Evolutionary conservation across 768 basidiomycete species (phyloP).

Genomic region (Lentinus brumalis): DNA sequence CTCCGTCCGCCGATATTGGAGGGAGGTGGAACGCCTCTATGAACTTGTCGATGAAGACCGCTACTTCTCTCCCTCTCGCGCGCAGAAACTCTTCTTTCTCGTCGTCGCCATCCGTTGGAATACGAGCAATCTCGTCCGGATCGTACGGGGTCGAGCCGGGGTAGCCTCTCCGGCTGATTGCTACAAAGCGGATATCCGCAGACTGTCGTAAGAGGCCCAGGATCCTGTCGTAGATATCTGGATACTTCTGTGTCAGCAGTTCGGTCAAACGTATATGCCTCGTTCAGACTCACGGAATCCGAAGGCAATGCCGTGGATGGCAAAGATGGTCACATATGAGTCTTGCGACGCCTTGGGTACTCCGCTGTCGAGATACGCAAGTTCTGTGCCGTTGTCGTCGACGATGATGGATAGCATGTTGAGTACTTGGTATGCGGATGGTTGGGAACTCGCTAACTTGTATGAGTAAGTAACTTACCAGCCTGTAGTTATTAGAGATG

Average conservation of each 20-base stretch:
- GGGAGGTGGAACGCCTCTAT: slow-evolving; percentile 1
- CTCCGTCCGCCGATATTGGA: background rate
- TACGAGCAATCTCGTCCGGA: slow-evolving; percentile 9
- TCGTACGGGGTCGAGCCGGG: slow-evolving; percentile 27
- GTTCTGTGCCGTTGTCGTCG: background rate
- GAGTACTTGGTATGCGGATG: background rate
- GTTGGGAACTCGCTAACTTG: no score
- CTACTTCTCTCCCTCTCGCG: slow-evolving; percentile 27
- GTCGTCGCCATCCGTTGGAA: slow-evolving; percentile 8
- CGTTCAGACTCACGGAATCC: background rate
- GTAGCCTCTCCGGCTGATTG: slow-evolving; percentile 27
- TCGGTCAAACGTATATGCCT: background rate
- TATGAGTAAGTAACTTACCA: no score
- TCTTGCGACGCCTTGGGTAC: background rate
- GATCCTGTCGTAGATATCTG: background rate
- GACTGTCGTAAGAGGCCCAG: slow-evolving; percentile 1
- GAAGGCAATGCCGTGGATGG: slow-evolving; percentile 6
- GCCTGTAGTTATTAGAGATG: no score
- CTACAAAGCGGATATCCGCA: slow-evolving; percentile 23
- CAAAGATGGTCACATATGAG: slow-evolving; percentile 7
- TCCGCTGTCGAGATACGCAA: slow-evolving; percentile 5
- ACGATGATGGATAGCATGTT: background rate
- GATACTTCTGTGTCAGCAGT: no score
- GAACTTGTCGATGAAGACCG: slow-evolving; percentile 10
- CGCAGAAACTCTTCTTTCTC: slow-evolving; percentile 31